These are phyloP conservation scores for Backusella liffmaniae DNA, from an alignment of 192 early-diverging fungal species.

Conservation along the genomic window DNA sequence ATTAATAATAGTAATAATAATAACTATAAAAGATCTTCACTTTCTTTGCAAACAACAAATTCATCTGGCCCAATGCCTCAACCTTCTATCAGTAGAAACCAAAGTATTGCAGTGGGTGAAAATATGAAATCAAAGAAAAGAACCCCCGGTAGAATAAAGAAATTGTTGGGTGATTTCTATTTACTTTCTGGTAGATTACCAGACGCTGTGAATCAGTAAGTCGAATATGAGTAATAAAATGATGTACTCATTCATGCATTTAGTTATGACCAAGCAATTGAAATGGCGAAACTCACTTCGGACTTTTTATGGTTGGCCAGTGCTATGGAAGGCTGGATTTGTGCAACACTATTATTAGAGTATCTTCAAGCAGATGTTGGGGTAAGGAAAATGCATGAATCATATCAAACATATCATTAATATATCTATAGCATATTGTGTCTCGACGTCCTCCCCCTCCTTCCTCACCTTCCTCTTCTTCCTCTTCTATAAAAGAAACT, in stretches of 20 bases:
- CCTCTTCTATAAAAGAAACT: not conserved
- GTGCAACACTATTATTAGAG: conserved; percentile 57
- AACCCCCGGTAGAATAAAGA: conserved; percentile 69
- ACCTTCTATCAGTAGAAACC: conserved; percentile 23
- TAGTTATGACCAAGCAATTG: conserved; percentile 68
- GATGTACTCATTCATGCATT: too few species aligned
- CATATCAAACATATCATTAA: too few species aligned
- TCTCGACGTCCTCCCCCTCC: conserved; percentile 7
- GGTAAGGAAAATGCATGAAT: conserved; percentile 35
- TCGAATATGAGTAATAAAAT: too few species aligned
- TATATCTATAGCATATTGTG: conserved; percentile 18
- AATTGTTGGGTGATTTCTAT: conserved; percentile 74
- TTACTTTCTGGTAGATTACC: conserved; percentile 71
- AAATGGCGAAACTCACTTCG: conserved; percentile 58
- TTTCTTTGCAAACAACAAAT: conserved; percentile 14
- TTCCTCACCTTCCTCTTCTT: not conserved
- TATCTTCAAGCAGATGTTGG: conserved; percentile 61
- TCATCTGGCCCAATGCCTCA: conserved; percentile 19
- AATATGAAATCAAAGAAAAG: conserved; percentile 50
- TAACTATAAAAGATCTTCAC: conserved; percentile 5
- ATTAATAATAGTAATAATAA: not conserved
- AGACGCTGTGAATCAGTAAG: conserved; percentile 60
- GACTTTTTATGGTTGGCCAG: conserved; percentile 80
- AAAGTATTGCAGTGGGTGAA: conserved; percentile 22
- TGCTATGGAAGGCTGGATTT: conserved; percentile 68